phyloP scores from a whole-genome alignment of 2,329 filamentous ascomycete genomes.

The Aspergillus phoenicis region DNA sequence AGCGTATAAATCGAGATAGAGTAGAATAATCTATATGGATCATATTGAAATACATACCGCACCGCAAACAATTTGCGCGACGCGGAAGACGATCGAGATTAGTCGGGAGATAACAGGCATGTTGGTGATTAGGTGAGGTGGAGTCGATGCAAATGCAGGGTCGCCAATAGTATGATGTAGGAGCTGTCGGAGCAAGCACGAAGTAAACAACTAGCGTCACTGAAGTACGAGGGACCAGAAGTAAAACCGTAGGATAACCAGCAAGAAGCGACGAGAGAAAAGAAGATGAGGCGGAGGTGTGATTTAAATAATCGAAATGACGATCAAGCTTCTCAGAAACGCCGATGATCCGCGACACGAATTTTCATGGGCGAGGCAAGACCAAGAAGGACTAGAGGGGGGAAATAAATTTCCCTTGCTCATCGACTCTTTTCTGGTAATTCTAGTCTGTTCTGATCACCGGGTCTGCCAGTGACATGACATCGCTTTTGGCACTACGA shows the following conservation, averaged over 20 bases:
- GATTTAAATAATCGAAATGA: slow-evolving; percentile 11
- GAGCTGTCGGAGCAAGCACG: background rate
- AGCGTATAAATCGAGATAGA: background rate
- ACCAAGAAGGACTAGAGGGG: background rate
- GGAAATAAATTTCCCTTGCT: background rate
- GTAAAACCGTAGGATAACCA: background rate
- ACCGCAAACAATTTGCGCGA: slow-evolving; percentile 69
- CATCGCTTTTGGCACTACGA: slow-evolving; percentile 12
- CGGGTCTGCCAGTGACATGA: slow-evolving; percentile 15
- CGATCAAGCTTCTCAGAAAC: background rate
- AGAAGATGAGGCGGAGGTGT: background rate
- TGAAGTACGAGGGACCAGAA: background rate
- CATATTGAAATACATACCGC: slow-evolving; percentile 52
- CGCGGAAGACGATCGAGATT: slow-evolving; percentile 60
- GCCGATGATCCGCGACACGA: background rate
- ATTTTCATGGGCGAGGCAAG: background rate
- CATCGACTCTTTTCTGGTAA: background rate
- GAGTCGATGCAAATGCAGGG: slow-evolving; percentile 6
- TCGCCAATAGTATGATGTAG: background rate
- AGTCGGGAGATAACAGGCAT: slow-evolving; percentile 59
- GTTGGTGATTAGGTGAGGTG: slow-evolving; percentile 1
- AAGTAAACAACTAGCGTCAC: background rate
- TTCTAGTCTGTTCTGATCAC: background rate
- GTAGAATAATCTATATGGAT: background rate
- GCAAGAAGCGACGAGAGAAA: background rate